Evolutionary conservation across 441 rosid genomes (phyloP).

Genomic region (Adansonia gregorii): DNA sequence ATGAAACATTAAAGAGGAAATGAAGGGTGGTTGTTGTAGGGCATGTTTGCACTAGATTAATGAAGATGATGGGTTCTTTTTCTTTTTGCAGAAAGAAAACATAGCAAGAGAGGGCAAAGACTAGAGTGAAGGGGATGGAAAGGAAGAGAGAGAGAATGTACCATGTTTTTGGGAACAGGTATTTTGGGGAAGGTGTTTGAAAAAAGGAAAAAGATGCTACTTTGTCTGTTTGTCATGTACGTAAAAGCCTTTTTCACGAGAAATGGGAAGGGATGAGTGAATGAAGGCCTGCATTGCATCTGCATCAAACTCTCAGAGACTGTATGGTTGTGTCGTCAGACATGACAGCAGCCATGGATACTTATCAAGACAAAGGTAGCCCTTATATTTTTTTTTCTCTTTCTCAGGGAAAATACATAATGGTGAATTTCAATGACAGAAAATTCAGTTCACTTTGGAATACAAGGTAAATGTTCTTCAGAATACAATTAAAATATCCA

Average conservation of each 20-base stretch:
- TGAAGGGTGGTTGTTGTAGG: neutral
- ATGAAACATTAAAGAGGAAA: conserved; percentile 29
- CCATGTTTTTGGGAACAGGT: conserved; percentile 11
- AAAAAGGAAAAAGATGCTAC: conserved; percentile 21
- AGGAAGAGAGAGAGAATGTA: neutral
- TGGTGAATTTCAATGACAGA: no score
- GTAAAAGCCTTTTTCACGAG: conserved; percentile 47
- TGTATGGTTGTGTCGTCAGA: no score
- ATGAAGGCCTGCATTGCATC: conserved; percentile 40
- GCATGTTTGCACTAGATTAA: neutral
- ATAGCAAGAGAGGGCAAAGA: neutral
- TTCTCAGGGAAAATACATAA: no score
- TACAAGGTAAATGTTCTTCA: no score
- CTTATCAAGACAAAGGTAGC: no score
- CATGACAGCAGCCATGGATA: no score
- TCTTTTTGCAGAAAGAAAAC: neutral
- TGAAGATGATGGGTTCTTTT: neutral
- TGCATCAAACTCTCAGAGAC: no score
- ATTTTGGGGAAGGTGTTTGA: conserved; percentile 21
- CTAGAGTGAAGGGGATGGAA: neutral
- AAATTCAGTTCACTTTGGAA: no score
- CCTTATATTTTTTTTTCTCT: no score
- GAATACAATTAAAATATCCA: no score
- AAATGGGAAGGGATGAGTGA: conserved; percentile 56
- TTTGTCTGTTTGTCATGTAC: conserved; percentile 17